Base-by-base conservation (phyloP, 495 filamentous ascomycete species). In the Symbiotaphrina buchneri region DNA sequence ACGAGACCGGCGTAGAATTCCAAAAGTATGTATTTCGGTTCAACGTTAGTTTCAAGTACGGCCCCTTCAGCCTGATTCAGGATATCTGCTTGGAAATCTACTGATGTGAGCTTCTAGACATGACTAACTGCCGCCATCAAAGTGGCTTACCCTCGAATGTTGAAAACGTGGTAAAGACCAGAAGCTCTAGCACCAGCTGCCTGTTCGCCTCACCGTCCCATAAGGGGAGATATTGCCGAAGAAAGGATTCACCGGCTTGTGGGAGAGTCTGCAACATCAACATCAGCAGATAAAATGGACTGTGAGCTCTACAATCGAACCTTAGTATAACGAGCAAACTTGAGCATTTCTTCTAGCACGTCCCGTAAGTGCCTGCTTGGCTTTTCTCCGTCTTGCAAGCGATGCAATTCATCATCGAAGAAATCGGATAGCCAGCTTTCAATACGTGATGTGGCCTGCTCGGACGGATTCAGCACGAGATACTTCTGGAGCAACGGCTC, bases 401-500 rank as follows among this genome's bases (percentile, higher is more conserved):
- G 16, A 5, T 40, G 27, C 6, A 41, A 38, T 26, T 44, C 39
- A 4, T 51, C 47, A 8, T 47, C 37, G 18, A 51, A 46, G 27
- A 24, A 44, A 4, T 27, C 31, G 3, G 35, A 25, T 2, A 48
- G 37, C 47, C 47, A 51, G 6, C 41, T 20, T 4, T 50, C 37
- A 23, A 48, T 34, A 33, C 45, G 21, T 5, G 24, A 22, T 1
- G 37, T 28, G 10, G 34, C 22, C 4, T 31, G 32, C 11, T 66
- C 61, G 1, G 70, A 62, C 18, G 74, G 67, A 17, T 60, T 65
- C 14, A 90, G 48, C 11, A 59, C 53, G 14, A 87, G 40, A 28
- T 79, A 66, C 39, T 82, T 84, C 41, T 83, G 82, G 10, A 84
- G 62, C 28, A 91, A 58, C 4, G 65, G 68, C 47, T 91, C 77